Percentiles rank a stretch among this genome's conserved stretches.
These are phyloP conservation scores for Geotrichum bryndzae DNA, from an alignment of 1,139 yeast species.

Conservation along the genomic window DNA sequence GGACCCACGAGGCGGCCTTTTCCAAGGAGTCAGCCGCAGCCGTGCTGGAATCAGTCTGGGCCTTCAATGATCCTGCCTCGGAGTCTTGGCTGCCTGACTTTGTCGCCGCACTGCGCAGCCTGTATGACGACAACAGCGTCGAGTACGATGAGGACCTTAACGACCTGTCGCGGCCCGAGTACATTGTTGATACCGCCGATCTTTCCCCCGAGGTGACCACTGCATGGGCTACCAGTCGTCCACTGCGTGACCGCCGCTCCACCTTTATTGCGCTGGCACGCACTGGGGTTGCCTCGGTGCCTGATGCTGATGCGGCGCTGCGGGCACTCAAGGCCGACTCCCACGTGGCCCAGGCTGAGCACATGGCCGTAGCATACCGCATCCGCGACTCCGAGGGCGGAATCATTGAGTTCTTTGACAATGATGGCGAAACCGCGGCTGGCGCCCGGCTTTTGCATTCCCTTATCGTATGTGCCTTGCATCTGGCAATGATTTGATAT, in stretches of 20 bases:
- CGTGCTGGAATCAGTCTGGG: constrained; percentile 1
- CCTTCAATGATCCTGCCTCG: background rate
- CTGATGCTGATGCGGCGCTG: background rate
- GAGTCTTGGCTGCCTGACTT: constrained; percentile 6
- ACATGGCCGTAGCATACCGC: constrained; percentile 1
- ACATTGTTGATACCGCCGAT: constrained; percentile 1
- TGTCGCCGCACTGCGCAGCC: background rate
- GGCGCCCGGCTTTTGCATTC: constrained; percentile 6
- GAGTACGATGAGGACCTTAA: background rate
- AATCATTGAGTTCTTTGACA: background rate
- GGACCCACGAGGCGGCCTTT: constrained; percentile 5
- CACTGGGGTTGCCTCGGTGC: background rate
- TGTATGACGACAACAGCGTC: constrained; percentile 1
- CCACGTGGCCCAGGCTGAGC: constrained; percentile 1
- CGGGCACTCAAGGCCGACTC: background rate
- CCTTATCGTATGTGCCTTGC: constrained; percentile 1
- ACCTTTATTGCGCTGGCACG: constrained; percentile 5
- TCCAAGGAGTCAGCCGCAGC: constrained; percentile 3
- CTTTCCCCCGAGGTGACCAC: background rate
- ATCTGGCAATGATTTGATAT: background rate
- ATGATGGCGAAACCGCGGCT: constrained; percentile 11
- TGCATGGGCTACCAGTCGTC: background rate
- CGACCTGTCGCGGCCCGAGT: background rate
- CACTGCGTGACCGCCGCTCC: background rate
- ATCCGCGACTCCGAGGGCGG: background rate